Evolutionary conservation across 106 monocot genomes (phyloP), one percentile per base, ranked within the genome.

Genomic region (Triglochin maritima): DNA sequence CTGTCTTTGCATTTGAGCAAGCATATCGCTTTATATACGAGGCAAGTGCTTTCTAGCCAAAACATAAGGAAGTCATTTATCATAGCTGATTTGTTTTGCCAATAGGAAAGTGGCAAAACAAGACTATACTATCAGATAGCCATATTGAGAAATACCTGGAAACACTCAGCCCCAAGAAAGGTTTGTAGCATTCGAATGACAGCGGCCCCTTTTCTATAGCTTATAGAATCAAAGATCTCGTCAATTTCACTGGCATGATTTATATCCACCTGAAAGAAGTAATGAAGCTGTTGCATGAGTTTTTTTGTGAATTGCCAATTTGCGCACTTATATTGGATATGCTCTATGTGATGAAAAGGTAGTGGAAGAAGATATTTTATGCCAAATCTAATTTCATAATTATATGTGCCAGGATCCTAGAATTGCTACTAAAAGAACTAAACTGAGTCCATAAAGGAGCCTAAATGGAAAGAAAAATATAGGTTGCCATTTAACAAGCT

Each of bases 211-310:
- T 90, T 95, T 65, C 62, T 66, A 64, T 95, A 95, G 78, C 95
- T 95, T 67, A 95, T 95, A 6, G 90, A 77, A 71, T 95, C 95
- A 81, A 95, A 95, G 62, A 95, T 95, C 83, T 85, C 85, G 81
- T 95, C 83, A 57, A 95, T 82, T 65, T 95, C 95, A 65, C 59
- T 76, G 3, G 87, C 95, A 83, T 95, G 95, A 50, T 95, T 85
- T 79, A 95, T 76, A 15, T 95, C 95, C 67, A 95, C 95, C 95
- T 95, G 77, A 57, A 69, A 72, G 10, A 17, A 46, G 53, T 62
- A 7, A 9, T 59, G n/a, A 67, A 58, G 1, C 6, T n/a, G 63
- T 63, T 49, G 47, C n/a, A 46, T 6, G 9, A 3, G 46, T 64
- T 64, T 64, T 64, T 29, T 29, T 29, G 1, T 29, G 29, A 29